Evolutionary conservation across 2,329 filamentous ascomycete genomes (phyloP).

Genomic region (Botryotinia globosa): DNA sequence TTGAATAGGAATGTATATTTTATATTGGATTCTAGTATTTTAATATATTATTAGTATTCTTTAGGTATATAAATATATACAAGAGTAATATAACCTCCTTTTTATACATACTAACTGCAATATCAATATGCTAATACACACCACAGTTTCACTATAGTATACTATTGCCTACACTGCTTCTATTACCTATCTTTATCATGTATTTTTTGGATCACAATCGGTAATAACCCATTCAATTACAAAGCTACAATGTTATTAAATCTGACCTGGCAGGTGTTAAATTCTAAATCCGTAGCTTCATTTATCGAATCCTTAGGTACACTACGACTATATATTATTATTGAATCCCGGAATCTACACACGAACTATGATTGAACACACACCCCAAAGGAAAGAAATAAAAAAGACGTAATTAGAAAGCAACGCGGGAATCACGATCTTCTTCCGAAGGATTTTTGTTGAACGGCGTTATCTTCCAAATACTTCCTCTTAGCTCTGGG

Average conservation of each 20-base stretch:
- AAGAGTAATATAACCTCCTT: too few relatives aligned
- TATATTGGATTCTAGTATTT: too few relatives aligned
- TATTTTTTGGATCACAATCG: not conserved
- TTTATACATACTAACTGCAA: too few relatives aligned
- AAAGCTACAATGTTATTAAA: not conserved
- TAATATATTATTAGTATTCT: too few relatives aligned
- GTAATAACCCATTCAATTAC: not conserved
- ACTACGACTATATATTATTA: not conserved
- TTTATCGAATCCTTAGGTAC: not conserved
- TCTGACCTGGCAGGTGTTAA: fast-evolving
- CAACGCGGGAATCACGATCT: not conserved
- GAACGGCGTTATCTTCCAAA: not conserved
- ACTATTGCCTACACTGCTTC: too few relatives aligned
- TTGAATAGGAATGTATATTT: too few relatives aligned
- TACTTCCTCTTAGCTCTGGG: not conserved
- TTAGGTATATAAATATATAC: too few relatives aligned
- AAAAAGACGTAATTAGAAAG: not conserved
- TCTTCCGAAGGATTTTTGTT: too few relatives aligned
- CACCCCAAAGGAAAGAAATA: not conserved
- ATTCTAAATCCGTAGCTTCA: not conserved
- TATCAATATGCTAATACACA: too few relatives aligned
- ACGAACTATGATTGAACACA: not conserved
- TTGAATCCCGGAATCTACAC: not conserved
- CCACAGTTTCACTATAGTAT: too few relatives aligned
- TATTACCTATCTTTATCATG: not conserved